Conservation (phyloP, 495 filamentous ascomycete genomes). For the Peziza echinospora region DNA sequence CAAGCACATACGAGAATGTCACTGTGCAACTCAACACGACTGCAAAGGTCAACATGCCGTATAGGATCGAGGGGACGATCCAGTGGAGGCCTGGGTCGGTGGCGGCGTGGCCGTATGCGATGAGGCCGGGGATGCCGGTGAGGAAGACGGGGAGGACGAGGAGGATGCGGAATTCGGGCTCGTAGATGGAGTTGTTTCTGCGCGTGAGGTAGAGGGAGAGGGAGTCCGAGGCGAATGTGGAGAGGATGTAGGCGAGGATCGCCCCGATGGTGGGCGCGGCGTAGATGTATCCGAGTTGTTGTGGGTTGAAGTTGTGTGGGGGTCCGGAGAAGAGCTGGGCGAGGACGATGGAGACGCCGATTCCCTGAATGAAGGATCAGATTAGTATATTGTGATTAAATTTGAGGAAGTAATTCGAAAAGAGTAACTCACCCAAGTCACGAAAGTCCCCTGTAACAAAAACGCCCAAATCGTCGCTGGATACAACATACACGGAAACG, state of each 20-base stretch:
- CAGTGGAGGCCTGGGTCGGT: slow-evolving; percentile 19
- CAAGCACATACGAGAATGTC: slow-evolving; percentile 24
- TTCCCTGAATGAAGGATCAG: too few species aligned
- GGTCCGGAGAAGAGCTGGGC: slow-evolving; percentile 23
- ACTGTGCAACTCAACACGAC: slow-evolving; percentile 25
- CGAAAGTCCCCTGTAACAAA: slow-evolving; percentile 24
- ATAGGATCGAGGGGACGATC: slow-evolving; percentile 24
- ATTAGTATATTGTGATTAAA: not conserved
- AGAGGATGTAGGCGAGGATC: slow-evolving; percentile 24
- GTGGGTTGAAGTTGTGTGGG: slow-evolving; percentile 23
- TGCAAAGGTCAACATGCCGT: slow-evolving; percentile 25
- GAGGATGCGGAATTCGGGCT: slow-evolving; percentile 33
- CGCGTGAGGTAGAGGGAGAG: slow-evolving; percentile 27
- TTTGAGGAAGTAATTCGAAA: slow-evolving; percentile 2
- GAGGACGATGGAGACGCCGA: slow-evolving; percentile 23
- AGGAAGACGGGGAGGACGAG: slow-evolving; percentile 24
- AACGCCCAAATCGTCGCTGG: slow-evolving; percentile 25
- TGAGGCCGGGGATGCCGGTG: slow-evolving; percentile 23
- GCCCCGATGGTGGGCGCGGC: slow-evolving; percentile 27
- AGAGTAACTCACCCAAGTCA: slow-evolving; percentile 21
- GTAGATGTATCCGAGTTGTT: slow-evolving; percentile 24
- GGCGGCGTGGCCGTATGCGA: slow-evolving; percentile 24
- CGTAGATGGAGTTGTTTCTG: slow-evolving; percentile 29
- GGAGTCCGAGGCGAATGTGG: slow-evolving; percentile 25
- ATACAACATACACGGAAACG: slow-evolving; percentile 22